Conservation (phyloP, 192 early-diverging fungal genomes). For the Mortierella claussenii region DNA sequence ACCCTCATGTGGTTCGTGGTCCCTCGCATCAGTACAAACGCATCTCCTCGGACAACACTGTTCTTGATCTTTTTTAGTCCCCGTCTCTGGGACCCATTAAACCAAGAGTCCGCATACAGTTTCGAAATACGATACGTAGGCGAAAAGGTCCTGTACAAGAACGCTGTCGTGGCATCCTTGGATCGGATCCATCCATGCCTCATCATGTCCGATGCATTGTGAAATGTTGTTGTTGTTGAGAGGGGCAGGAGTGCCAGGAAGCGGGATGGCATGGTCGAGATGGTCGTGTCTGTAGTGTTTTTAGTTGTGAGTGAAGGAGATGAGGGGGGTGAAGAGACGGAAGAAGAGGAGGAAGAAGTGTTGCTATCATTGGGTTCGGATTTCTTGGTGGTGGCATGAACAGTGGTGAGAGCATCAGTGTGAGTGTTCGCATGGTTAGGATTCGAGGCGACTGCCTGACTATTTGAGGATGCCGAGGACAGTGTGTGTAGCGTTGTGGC, state of each 20-base stretch:
- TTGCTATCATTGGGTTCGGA: too few relatives aligned
- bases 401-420: too few relatives aligned
- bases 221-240: too few relatives aligned
- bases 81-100: slow-evolving; percentile 27
- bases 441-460: not conserved
- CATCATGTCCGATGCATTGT: too few relatives aligned
- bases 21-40: slow-evolving; percentile 9
- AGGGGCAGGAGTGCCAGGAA: too few relatives aligned
- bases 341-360: too few relatives aligned
- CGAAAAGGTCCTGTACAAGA: slow-evolving; percentile 44
- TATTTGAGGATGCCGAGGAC: slow-evolving; percentile 12
- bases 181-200: slow-evolving; percentile 7
- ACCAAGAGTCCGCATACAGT: slow-evolving; percentile 33
- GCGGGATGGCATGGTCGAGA: too few relatives aligned
- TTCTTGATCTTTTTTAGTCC: slow-evolving; percentile 33
- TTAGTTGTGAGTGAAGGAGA: too few relatives aligned
- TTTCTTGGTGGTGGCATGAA: too few relatives aligned
- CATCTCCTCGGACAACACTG: slow-evolving; percentile 20
- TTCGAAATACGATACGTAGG: slow-evolving; percentile 35
- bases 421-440: too few relatives aligned
- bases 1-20: slow-evolving; percentile 22
- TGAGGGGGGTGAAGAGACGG: too few relatives aligned
- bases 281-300: too few relatives aligned
- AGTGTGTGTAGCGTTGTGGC: not conserved
- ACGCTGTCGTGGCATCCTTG: slow-evolving; percentile 31